phyloP scores from a whole-genome alignment of 2,329 filamentous ascomycete species.

The Penicillium sp. region DNA sequence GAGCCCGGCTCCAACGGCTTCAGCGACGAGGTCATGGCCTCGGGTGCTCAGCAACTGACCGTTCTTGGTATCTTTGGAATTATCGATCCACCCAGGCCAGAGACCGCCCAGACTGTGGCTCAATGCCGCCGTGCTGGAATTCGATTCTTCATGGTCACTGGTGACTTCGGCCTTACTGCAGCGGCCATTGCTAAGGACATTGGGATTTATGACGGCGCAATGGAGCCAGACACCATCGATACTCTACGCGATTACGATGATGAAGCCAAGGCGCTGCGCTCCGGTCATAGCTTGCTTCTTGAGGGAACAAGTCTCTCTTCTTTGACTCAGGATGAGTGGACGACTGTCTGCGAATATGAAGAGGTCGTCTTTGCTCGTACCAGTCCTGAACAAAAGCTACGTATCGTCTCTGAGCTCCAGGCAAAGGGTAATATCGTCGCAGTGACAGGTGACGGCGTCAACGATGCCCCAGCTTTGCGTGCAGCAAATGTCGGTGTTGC shows the following conservation, averaged over 20 bases:
- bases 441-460: slow-evolving; percentile 40
- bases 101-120: slow-evolving; percentile 34
- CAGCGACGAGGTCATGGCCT: slow-evolving; percentile 48
- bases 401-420: slow-evolving; percentile 44
- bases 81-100: slow-evolving; percentile 40
- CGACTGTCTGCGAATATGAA: slow-evolving; percentile 56
- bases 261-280: slow-evolving; percentile 21
- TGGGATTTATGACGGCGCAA: slow-evolving; percentile 43
- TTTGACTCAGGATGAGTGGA: slow-evolving; percentile 68
- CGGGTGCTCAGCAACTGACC: slow-evolving; percentile 44
- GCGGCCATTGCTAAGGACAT: slow-evolving; percentile 43
- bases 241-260: slow-evolving; percentile 46
- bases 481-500: slow-evolving; percentile 36
- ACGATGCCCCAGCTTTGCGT: slow-evolving; percentile 35
- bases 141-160: slow-evolving; percentile 46
- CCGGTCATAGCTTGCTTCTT: slow-evolving; percentile 58
- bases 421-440: slow-evolving; percentile 41
- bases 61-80: slow-evolving; percentile 54
- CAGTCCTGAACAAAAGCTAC: slow-evolving; percentile 44
- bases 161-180: slow-evolving; percentile 42
- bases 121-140: slow-evolving; percentile 38
- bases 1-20: slow-evolving; percentile 50
- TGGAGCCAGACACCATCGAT: slow-evolving; percentile 55
- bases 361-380: slow-evolving; percentile 50
- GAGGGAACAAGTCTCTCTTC: slow-evolving; percentile 65